These are phyloP conservation scores for Solanum habrochaites DNA, from an alignment of 257 asterid genomes.

Conservation along the genomic window DNA sequence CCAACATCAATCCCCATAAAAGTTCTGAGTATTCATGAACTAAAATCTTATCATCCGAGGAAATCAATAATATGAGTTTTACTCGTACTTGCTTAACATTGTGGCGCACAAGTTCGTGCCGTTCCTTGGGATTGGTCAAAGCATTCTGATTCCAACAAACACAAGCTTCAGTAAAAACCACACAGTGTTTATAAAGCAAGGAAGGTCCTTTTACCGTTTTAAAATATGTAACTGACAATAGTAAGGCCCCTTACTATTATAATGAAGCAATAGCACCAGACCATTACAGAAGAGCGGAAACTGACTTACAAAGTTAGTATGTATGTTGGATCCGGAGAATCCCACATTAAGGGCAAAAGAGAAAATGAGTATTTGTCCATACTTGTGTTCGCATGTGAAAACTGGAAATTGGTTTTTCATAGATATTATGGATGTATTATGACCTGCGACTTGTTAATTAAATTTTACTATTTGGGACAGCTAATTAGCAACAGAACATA, in stretches of 20 bases:
- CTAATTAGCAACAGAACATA: not conserved
- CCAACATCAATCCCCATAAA: not conserved
- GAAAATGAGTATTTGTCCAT: not conserved
- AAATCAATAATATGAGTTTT: not conserved
- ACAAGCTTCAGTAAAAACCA: not conserved
- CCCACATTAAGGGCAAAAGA: not conserved
- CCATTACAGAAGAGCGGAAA: not conserved
- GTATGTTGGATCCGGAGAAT: not conserved
- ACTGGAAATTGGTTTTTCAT: not conserved
- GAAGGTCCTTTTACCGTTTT: not conserved
- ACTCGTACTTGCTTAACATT: slow-evolving; percentile 2
- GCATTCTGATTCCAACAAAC: slow-evolving; percentile 26
- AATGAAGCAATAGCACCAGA: not conserved
- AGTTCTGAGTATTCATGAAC: not conserved
- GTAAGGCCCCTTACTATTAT: not conserved
- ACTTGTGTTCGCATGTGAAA: not conserved
- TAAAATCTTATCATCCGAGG: not conserved
- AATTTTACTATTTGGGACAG: not conserved
- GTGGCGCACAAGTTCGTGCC: slow-evolving; percentile 64
- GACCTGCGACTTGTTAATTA: not conserved
- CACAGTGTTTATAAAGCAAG: not conserved
- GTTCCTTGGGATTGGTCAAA: slow-evolving; percentile 59
- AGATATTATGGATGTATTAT: not conserved
- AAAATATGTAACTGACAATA: not conserved
- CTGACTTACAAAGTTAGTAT: not conserved